Base-by-base conservation (phyloP, 2,329 filamentous ascomycete genomes). In the Xylaria sp. region DNA sequence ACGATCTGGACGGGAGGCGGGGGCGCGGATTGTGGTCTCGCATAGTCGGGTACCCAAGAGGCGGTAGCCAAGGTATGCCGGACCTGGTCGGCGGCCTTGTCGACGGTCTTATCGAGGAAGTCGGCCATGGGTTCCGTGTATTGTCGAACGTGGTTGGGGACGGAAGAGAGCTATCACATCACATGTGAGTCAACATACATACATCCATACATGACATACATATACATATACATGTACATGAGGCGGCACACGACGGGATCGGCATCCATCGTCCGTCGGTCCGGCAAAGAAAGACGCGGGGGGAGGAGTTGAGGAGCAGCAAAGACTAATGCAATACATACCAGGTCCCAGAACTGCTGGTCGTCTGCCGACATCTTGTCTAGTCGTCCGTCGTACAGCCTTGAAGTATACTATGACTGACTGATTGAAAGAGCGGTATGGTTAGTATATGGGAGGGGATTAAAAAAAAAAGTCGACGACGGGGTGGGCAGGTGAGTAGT, bases 51-150 rank as follows among this genome's bases (percentile, higher is more conserved):
- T 14, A 96, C 80, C 91, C 92, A 95, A 74, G 83, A 78, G 57
- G 87, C 84, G 38, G 87, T 82, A 38, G 89, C 84, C 47, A 92
- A 81, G 4, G 84, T 84, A 66, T 92, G 88, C 74, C 91, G 87
- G 49, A 97, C 82, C 38, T 84, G 82, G 37, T 83, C 81, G 57
- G 93, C 91, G 46, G 92, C 88, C 63, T 84, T 83, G 72, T 97
- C 92, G 76, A 97, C 89, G 73, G 93, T 88, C 61, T 85, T 83
- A 78, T 97, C 92, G 75, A 96, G 87, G 69, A 89, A 90, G 67
- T 92, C 89, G 74, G 92, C 92, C 64, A 94, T 84, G 56, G 91
- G 84, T 69, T 84, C 82, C 15, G 90, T 89, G 76, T 92, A 93
- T 67, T 82, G 83, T 65, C 85, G 86, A 74, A 94, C 82, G 72